Base-by-base conservation (phyloP, 306 rosid genomes). In the Trifolium subterraneum region DNA sequence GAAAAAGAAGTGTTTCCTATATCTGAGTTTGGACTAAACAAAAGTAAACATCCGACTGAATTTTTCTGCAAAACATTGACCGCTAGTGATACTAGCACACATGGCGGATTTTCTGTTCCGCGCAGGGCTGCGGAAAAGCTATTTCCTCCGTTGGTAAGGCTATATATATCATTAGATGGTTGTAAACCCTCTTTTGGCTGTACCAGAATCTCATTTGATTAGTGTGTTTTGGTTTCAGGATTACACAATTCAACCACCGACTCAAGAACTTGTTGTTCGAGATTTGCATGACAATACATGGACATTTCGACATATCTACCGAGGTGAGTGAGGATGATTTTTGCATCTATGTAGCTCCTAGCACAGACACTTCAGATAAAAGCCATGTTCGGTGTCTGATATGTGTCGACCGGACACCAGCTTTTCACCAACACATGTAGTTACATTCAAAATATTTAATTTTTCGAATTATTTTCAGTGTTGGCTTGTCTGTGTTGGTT, bases 1-100 rank as follows among this genome's bases (percentile, higher is more conserved):
- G 99, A 95, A 82, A 95, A 81, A 69, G 99, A 95, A 73, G 90
- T 90, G 5, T 92, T 95, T 78, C 90, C 96, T 19, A 75, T 92
- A 45, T 89, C 97, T 13, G 98, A 95, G 50, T 95, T 88, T 62
- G 97, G 99, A 56, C 23, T 86, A 38, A 86, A 79, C 88, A 88
- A 90, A 10, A 90, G 92, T 68, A 95, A 92, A 69, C 99, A 95
- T 79, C 98, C 99, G 11, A 92, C 56, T 68, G 98, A 93, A 55
- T 93, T 90, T 80, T 93, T 93, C 90, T 93, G 98, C 87, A 93
- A 93, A 81, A 90, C 92, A 48, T 90, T 95, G 85, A 93, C 98
- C 11, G 97, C 98, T 50, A 93, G 98, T 83, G 98, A 93, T 63
- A 90, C 97, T 2, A 93, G 98, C 84, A 90, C 98, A 0, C 98